Base-by-base conservation (phyloP, 108 stramenopile species). In the Cyclostephanos tholiformis region DNA sequence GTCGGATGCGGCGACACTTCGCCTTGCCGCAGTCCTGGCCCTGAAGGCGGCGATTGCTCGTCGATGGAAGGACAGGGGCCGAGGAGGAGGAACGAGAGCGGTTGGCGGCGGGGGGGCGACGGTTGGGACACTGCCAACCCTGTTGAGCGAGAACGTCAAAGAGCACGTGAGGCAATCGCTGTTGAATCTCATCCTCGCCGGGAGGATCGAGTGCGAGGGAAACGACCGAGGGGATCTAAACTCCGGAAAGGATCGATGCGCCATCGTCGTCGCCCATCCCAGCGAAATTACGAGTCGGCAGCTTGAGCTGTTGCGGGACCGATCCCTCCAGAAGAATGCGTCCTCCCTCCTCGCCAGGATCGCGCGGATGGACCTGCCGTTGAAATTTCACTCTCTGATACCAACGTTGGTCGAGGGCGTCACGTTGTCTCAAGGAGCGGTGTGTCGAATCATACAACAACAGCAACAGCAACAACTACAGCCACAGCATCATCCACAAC, bases 61-160 rank as follows among this genome's bases (percentile, higher is more conserved):
- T 17, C 57, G 63, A 63, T 82, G 82, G 82, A 78, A 77, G 66
- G 77, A 78, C 61, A 58, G 66, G 19, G 76, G 82, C 0, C 48
- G 80, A 12, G 80, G 75, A 17, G 44, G 44, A 16, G 44, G 32
- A 32, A 2, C 4, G 32, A 32, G 32, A 4, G 32, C 32, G 32
- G 32, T 32, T 4, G 32, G 80, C 11, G 80, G 75, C 11, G 44
- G 44, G 16, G 44, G 16, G 16, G 43, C 38, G 49, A 41, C 29
- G 13, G 53, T 58, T 19, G 16, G n/a, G 11, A 13, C 11, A 1
- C 38, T 9, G 16, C 48, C 55, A 0, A 57, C 17, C 9, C 52
- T 77, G n/a, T 46, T 82, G 63, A 51, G 66, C 48, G 81, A 82
- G 30, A 19, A 22, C 62, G 76, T 67, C 60, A 82, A 73, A 69